Conservation (phyloP, 2,329 filamentous ascomycete species). For the Apiospora arundinis region DNA sequence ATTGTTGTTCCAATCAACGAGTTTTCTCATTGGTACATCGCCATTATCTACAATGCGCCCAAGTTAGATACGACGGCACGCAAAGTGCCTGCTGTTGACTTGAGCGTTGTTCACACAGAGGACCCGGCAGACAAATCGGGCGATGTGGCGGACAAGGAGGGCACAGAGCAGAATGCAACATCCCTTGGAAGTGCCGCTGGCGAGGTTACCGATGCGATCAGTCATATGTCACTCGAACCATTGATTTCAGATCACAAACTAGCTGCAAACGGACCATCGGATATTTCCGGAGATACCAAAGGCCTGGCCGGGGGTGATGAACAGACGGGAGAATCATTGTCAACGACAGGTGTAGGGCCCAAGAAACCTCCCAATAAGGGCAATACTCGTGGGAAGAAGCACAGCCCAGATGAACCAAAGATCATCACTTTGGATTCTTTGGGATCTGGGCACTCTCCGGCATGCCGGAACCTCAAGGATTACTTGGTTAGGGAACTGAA, state of each 20-base stretch:
- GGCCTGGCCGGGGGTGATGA: background rate
- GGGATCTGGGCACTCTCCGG: slow-evolving; percentile 65
- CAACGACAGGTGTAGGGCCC: slow-evolving; percentile 20
- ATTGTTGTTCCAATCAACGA: slow-evolving; percentile 94
- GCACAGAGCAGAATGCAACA: background rate
- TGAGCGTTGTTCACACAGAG: background rate
- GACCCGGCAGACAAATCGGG: background rate
- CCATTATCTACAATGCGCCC: slow-evolving; percentile 89
- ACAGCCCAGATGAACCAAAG: slow-evolving; percentile 62
- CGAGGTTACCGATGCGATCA: background rate
- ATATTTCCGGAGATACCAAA: background rate
- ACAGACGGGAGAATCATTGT: slow-evolving; percentile 20
- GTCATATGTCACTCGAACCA: slow-evolving; percentile 2
- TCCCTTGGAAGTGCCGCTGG: background rate
- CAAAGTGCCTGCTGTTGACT: slow-evolving; percentile 39
- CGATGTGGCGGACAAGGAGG: background rate
- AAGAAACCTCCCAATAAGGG: slow-evolving; percentile 44
- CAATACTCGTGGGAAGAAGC: slow-evolving; percentile 43
- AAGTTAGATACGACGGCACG: slow-evolving; percentile 50
- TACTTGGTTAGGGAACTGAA: slow-evolving; percentile 79
- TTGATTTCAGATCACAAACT: background rate
- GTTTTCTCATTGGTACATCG: slow-evolving; percentile 87
- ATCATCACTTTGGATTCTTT: slow-evolving; percentile 92
- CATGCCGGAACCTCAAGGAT: slow-evolving; percentile 72
- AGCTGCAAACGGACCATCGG: background rate